Evolutionary conservation across 2,329 filamentous ascomycete genomes (phyloP).

Genomic region (Alternaria consortialis): DNA sequence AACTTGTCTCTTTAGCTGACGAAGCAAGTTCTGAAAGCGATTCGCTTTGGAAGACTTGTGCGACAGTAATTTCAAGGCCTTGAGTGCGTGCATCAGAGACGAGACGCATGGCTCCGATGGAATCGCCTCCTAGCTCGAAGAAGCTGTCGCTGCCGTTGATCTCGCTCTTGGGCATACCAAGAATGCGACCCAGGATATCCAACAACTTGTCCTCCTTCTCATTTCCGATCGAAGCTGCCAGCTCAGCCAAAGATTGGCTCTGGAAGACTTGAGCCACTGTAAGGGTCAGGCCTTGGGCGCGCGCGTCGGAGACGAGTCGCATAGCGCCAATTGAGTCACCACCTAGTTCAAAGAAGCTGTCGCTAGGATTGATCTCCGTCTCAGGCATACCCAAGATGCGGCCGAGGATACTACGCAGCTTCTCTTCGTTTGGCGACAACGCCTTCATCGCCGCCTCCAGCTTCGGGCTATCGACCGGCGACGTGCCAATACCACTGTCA

Average conservation of each 20-base stretch:
- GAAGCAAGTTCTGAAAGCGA: conserved; percentile 49
- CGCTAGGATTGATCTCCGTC: conserved; percentile 48
- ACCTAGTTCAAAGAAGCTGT: conserved; percentile 58
- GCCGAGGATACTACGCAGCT: conserved; percentile 34
- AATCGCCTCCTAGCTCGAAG: conserved; percentile 59
- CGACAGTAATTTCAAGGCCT: conserved; percentile 53
- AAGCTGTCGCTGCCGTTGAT: conserved; percentile 56
- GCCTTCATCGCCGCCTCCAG: conserved; percentile 10
- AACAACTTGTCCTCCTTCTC: conserved; percentile 44
- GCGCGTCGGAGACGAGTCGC: conserved; percentile 53
- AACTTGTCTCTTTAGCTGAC: conserved; percentile 42
- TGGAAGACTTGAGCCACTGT: conserved; percentile 57
- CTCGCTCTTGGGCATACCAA: conserved; percentile 39
- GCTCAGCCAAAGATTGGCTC: conserved; percentile 58
- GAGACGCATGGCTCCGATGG: conserved; percentile 57
- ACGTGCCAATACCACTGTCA: conserved; percentile 33
- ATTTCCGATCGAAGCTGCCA: conserved; percentile 59
- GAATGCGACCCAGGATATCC: conserved; percentile 38
- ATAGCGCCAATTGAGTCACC: conserved; percentile 59
- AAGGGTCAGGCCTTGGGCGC: conserved; percentile 47
- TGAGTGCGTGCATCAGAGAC: conserved; percentile 51
- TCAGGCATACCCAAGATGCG: conserved; percentile 41
- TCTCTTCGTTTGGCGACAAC: conserved; percentile 38
- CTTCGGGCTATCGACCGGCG: conserved; percentile 15
- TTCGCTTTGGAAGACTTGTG: conserved; percentile 56